Base-by-base conservation (phyloP, 495 filamentous ascomycete species). In the Lasiosphaeria hispida region DNA sequence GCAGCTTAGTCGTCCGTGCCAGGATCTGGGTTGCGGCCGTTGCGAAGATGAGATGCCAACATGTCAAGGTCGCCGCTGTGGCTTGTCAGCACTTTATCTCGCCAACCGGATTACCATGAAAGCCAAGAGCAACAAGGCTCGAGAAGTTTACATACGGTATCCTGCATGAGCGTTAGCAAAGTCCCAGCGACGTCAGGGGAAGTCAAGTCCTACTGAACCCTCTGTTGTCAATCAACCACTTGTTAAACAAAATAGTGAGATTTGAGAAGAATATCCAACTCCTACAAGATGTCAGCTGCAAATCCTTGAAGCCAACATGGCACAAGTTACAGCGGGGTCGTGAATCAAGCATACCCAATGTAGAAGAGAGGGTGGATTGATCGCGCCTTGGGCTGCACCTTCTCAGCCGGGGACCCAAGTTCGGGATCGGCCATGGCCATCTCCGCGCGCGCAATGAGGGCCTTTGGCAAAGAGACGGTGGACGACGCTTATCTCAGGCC, bases 231-330 rank as follows among this genome's bases (percentile, higher is more conserved):
- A 96, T 80, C 44, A 97, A 84, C 80, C 88, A 91, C 76, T 96
- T 96, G 82, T 97, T 96, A 83, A 96, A 97, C 53, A 97, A 72
- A 61, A 97, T 96, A 57, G 92, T 90, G 58, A 82, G 79, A 53
- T 92, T 96, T 68, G 90, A 95, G 64, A 96, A 79, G 56, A 87
- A 76, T 54, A 97, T 96, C 92, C 92, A 97, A 72, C 80, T 76
- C 63, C 91, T 94, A 64, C 37, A 51, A 34, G 39, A 47, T 5
- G 43, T 23, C 15, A 18, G 55, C 53, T 54, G 34, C 48, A 11
- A 14, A 11, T n/a, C n/a, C 49, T 36, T 18, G 19, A 44, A 14
- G 10, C 40, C 18, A 30, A 23, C 41, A 37, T 9, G 23, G 8
- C 9, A 9, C 33, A 37, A 18, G n/a, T n/a, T n/a, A n/a, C n/a